These are phyloP conservation scores for Taphrina wiesneri DNA, from an alignment of 1,139 yeast species.

Conservation along the genomic window DNA sequence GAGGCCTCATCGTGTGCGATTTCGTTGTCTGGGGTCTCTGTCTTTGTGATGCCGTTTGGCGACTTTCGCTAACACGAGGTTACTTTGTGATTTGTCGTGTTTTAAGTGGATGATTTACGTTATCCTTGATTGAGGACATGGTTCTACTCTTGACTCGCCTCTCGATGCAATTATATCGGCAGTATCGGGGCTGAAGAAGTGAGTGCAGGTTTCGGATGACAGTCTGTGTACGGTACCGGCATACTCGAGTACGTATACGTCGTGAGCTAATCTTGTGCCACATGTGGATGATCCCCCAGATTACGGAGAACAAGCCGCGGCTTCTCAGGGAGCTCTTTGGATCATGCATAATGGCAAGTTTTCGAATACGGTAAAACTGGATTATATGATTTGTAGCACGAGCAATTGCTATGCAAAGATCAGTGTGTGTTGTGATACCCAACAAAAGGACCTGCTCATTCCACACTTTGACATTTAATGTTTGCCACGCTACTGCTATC, in stretches of 20 bases:
- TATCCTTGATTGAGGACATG: neutral
- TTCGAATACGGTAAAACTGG: too few relatives aligned
- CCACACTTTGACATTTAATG: neutral
- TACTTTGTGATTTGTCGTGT: neutral
- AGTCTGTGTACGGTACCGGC: too few relatives aligned
- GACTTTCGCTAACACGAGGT: neutral
- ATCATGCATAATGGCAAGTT: neutral
- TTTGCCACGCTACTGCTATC: neutral
- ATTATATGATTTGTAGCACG: too few relatives aligned
- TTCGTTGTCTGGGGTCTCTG: neutral
- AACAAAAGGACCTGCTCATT: too few relatives aligned
- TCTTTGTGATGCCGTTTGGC: conserved; percentile 6
- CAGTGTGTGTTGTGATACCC: neutral
- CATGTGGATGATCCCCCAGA: neutral
- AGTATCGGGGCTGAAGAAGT: too few relatives aligned
- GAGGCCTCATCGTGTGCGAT: neutral
- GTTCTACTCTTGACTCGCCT: neutral
- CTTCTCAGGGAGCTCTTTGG: neutral
- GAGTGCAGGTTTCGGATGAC: too few relatives aligned
- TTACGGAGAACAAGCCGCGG: neutral
- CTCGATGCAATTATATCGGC: too few relatives aligned
- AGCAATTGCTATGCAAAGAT: neutral
- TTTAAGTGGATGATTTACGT: neutral
- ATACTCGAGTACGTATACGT: too few relatives aligned
- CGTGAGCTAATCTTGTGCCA: neutral